These are phyloP conservation scores for Echites panduratus DNA, from an alignment of 257 asterid genomes.

Conservation along the genomic window DNA sequence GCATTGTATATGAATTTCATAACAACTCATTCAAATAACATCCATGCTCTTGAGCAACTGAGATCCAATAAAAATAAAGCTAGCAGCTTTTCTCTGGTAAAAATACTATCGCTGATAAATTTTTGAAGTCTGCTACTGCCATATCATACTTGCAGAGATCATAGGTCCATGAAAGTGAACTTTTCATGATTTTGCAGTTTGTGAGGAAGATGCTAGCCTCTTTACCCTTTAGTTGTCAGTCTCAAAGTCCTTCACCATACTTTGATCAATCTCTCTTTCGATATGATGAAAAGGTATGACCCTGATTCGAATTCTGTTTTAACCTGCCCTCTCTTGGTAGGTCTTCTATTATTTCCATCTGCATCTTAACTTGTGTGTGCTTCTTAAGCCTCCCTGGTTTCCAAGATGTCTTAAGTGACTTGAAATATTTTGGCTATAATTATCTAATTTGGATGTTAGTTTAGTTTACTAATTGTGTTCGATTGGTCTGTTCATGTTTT, in stretches of 20 bases:
- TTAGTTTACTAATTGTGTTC: background rate
- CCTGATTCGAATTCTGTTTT: conserved; percentile 14
- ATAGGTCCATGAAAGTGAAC: background rate
- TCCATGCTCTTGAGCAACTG: conserved; percentile 79
- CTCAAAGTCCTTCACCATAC: conserved; percentile 97
- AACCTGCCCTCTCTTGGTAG: background rate
- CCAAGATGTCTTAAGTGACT: background rate
- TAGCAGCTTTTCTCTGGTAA: conserved; percentile 73
- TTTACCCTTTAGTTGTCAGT: conserved; percentile 79
- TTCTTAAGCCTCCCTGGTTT: background rate
- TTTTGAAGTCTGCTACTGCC: background rate
- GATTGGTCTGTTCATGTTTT: background rate
- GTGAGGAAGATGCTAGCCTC: conserved; percentile 74
- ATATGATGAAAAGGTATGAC: conserved; percentile 82
- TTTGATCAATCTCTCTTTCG: conserved; percentile 92
- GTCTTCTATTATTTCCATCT: background rate
- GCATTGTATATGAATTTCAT: conserved; percentile 68
- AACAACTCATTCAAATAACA: conserved; percentile 78
- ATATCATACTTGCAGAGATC: background rate
- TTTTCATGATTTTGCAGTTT: conserved; percentile 49
- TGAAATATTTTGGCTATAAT: background rate
- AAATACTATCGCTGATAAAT: background rate
- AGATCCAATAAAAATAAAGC: conserved; percentile 62
- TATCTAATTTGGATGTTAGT: background rate
- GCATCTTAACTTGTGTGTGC: background rate